Conservation (phyloP, 371 early-diverging fungal species). For the Nosema muscidifuracis region DNA sequence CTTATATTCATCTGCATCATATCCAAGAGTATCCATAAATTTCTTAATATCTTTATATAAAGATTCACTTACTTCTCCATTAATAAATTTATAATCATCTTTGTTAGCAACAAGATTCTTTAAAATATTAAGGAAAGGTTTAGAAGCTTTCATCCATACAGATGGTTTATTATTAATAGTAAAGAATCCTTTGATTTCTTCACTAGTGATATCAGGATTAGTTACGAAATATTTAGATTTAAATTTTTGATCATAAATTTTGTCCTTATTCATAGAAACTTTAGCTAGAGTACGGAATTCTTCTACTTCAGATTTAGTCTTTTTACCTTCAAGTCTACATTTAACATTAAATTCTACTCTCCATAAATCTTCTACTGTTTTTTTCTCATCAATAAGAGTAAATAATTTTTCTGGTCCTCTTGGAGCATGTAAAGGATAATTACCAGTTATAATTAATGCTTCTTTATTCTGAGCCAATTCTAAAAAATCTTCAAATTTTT, state of each 20-base stretch:
- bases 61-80: not conserved
- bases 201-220: not conserved
- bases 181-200: not conserved
- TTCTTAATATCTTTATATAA: not conserved
- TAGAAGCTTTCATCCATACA: not conserved
- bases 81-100: not conserved
- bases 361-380: not conserved
- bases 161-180: not conserved
- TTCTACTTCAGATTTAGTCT: not conserved
- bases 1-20: not conserved
- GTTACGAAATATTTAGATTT: not conserved
- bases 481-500: conserved; percentile 11
- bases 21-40: not conserved
- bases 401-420: conserved; percentile 20
- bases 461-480: conserved; percentile 16
- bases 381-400: not conserved
- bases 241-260: not conserved
- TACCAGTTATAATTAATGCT: not conserved
- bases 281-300: not conserved
- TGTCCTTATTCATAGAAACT: not conserved
- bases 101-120: not conserved
- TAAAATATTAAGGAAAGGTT: not conserved
- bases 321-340: not conserved
- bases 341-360: not conserved
- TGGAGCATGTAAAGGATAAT: conserved; percentile 18